Base-by-base conservation (phyloP, 345 rosid species). In the Gossypium arboreum region DNA sequence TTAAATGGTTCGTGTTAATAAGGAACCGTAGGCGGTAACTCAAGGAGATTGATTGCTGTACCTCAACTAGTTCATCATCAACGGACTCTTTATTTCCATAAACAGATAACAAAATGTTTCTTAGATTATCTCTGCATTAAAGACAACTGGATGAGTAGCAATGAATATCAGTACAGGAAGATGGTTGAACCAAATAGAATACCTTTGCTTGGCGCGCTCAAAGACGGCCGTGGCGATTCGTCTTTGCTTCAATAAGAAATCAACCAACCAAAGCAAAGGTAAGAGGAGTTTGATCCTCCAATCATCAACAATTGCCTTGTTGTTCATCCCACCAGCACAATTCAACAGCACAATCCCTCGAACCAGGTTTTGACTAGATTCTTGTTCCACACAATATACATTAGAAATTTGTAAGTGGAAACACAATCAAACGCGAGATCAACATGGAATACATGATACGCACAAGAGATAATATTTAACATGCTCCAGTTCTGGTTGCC, bases 281-380 rank as follows among this genome's bases (percentile, higher is more conserved):
- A 87, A 75, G 59, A 94, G 24, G 4, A 92, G 83, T 84, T 87
- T 94, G 88, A 94, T 91, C 88, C 98, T 88, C 97, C 98, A 94
- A 84, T 94, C 97, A 34, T 94, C 94, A 75, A 94, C 91, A 72
- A 92, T 81, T 2, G 97, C 97, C 84, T 94, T 92, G 83, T 92
- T 92, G 84, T 94, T 94, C 98, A 94, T 92, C 62, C 98, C 97
- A 77, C 98, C 97, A 34, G 98, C 86, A 82, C 97, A 94, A 8
- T 94, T 94, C 84, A 94, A 74, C 66, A 94, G 83, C 71, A 85
- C 98, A 48, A 94, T 88, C n/a, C 93, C 98, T 73, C 76, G 82
- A 15, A 92, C 92, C 62, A 91, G 79, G 74, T 73, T 82, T 74
- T 25, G 75, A 63, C 78, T 75, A 17, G 90, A 68, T 69, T 87